Evolutionary conservation across 139 green algal species (phyloP).

Genomic region (Asterochloris erici): DNA sequence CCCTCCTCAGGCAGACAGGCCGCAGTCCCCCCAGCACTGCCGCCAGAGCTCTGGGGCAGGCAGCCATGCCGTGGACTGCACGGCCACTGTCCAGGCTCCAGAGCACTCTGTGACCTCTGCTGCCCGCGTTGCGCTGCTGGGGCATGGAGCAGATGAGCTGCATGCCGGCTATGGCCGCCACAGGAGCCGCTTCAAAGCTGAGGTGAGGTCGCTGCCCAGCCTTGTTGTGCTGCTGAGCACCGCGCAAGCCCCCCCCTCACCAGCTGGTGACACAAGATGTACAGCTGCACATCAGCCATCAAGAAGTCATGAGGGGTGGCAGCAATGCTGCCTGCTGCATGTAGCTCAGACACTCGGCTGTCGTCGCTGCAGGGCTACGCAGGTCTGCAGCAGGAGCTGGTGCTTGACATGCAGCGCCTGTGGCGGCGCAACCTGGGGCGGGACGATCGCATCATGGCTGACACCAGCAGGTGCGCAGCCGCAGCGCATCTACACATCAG

Average conservation of each 20-base stretch:
- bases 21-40: background rate
- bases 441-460: conserved; percentile 81
- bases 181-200: conserved; percentile 60
- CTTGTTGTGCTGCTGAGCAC: background rate
- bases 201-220: conserved; percentile 3
- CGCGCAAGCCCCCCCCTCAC: background rate
- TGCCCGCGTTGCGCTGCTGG: conserved; percentile 81
- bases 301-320: background rate
- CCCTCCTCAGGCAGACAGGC: no score
- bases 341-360: background rate
- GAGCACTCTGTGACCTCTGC: conserved; percentile 25
- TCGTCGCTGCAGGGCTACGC: conserved; percentile 22
- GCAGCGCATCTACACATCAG: no score
- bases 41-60: background rate
- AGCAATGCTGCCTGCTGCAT: no score
- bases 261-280: background rate
- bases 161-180: conserved; percentile 91
- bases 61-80: background rate
- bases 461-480: conserved; percentile 11
- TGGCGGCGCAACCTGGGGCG: conserved; percentile 91
- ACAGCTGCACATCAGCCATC: background rate
- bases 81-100: background rate
- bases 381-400: conserved; percentile 66
- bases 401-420: conserved; percentile 77
- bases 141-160: conserved; percentile 93